These are phyloP conservation scores for Phyllostachys edulis DNA, from an alignment of 176 grass and related monocot genomes.

Conservation along the genomic window DNA sequence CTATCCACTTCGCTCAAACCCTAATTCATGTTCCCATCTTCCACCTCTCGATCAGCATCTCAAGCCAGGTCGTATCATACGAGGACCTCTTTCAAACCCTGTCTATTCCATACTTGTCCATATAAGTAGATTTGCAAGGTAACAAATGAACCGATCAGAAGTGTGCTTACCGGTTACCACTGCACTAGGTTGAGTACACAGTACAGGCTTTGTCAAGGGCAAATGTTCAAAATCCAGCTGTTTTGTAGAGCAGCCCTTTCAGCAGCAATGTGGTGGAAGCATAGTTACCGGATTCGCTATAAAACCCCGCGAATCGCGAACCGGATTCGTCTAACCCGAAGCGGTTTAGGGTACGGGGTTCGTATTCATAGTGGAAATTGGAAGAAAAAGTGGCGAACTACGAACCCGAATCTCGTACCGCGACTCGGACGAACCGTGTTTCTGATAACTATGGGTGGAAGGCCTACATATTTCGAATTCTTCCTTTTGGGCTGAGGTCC, in stretches of 20 bases:
- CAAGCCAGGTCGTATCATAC: too few species aligned
- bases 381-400: too few species aligned
- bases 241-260: background rate
- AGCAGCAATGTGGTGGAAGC: background rate
- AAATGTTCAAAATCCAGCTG: background rate
- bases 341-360: too few species aligned
- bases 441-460: background rate
- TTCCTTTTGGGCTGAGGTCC: background rate
- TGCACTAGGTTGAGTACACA: background rate
- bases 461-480: background rate
- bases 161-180: background rate
- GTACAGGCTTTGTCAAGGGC: background rate
- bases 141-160: background rate
- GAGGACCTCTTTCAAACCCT: background rate
- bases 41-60: too few species aligned
- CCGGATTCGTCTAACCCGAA: too few species aligned
- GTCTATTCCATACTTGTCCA: background rate
- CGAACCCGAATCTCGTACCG: too few species aligned
- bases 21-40: too few species aligned
- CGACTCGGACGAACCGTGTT: too few species aligned
- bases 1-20: too few species aligned
- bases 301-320: too few species aligned
- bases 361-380: too few species aligned
- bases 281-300: too few species aligned
- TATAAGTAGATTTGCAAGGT: background rate